Evolutionary conservation across 2,329 filamentous ascomycete species (phyloP), one percentile per base, ranked within the genome.

Genomic region (Fusarium papillatum): DNA sequence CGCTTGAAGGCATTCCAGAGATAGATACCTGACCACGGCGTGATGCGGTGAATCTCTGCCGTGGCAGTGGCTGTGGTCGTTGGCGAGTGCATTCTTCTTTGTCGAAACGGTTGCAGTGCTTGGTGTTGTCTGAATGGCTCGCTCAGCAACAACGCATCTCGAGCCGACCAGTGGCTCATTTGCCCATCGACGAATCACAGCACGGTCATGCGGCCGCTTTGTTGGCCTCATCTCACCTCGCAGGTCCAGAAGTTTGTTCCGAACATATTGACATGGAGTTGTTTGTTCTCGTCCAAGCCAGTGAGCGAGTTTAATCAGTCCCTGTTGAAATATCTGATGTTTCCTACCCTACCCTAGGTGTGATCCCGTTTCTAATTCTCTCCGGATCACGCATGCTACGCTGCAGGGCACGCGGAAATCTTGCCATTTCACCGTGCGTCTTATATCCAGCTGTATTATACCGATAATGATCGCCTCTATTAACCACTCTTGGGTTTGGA

Each of bases 101-200:
- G 26, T 62, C 29, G 46, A 36, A 62, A 17, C 34, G 26, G 72
- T 67, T 55, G 59, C 43, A 17, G 29, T 29, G 41, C 62, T 39
- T 63, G 39, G 41, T 41, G 48, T 60, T 71, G 67, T 57, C 34
- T 66, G 71, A 5, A 41, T 73, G 69, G 66, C 71, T 72, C 55
- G 43, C 62, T 55, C 24, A 31, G 69, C 70, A 57, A 22, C 50
- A 57, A 57, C 50, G 55, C 57, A 60, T 60, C 24, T 38, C 57
- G 1, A 36, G 29, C 34, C 36, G 22, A 38, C 34, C 34, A 50
- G 62, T 39, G 65, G 68, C 39, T 72, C 66, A 74, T 75, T 75
- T 74, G 34, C 57, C 41, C 29, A 50, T 64, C 64, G 55, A 55
- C 76, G 67, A 78, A 77, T 77, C 72, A 72, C 26, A 57, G 38